Percentiles rank a stretch among this genome's conserved stretches.
Evolutionary conservation across 2,329 filamentous ascomycete species (phyloP).

Genomic region (Cordyceps pruinosa): DNA sequence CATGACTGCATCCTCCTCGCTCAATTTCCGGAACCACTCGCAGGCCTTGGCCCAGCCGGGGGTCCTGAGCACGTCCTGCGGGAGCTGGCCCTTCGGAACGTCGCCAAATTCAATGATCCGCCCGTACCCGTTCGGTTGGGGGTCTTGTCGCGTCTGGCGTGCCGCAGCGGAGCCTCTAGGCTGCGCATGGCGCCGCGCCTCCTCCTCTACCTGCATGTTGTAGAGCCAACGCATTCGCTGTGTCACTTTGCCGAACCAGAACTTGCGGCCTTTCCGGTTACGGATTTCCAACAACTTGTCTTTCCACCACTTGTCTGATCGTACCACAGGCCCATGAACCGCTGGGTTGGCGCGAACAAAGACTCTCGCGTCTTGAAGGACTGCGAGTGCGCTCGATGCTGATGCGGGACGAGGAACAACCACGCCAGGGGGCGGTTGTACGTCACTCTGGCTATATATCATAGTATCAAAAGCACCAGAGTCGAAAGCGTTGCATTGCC

Average conservation of each 20-base stretch:
- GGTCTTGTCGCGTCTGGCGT: conserved; percentile 16
- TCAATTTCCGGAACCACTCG: conserved; percentile 28
- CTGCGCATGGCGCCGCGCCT: conserved; percentile 12
- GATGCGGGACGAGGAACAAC: background rate
- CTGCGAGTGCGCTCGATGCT: background rate
- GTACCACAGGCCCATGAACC: conserved; percentile 38
- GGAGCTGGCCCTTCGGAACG: conserved; percentile 33
- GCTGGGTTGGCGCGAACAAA: conserved; percentile 46
- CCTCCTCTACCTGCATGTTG: conserved; percentile 16
- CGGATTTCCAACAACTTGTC: conserved; percentile 45
- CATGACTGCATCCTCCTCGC: background rate
- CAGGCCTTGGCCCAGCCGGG: conserved; percentile 38
- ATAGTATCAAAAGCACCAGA: conserved; percentile 15
- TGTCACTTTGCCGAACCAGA: conserved; percentile 40
- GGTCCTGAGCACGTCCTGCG: conserved; percentile 37
- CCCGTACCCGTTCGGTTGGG: conserved; percentile 24
- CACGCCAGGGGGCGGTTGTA: conserved; percentile 2
- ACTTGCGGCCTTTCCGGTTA: conserved; percentile 41
- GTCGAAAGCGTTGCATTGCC: conserved; percentile 9
- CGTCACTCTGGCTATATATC: conserved; percentile 13
- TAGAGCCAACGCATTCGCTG: conserved; percentile 30
- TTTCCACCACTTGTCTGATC: conserved; percentile 38
- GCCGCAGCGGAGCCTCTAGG: background rate
- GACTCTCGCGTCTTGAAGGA: conserved; percentile 25
- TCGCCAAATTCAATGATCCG: conserved; percentile 31